A percentile compares a stretch with the other conserved stretches of the same genome.
phyloP scores from a whole-genome alignment of 2,329 filamentous ascomycete species.

The Fonsecaea multimorphosa region DNA sequence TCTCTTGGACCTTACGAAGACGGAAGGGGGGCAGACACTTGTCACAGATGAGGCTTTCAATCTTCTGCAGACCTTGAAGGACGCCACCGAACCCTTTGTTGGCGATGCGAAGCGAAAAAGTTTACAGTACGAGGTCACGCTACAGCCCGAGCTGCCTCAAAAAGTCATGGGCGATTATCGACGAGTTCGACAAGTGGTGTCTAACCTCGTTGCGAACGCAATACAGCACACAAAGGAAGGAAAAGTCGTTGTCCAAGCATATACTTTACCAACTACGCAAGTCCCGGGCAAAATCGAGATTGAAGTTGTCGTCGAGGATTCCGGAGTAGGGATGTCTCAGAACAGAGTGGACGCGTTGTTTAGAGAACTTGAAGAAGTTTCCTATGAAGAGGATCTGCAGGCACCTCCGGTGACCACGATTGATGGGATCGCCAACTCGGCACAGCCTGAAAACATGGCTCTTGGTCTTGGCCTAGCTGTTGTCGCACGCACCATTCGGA shows the following conservation, averaged over 20 bases:
- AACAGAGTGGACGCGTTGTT: conserved; percentile 66
- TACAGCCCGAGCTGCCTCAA: conserved; percentile 71
- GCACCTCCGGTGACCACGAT: conserved; percentile 65
- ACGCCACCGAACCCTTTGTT: conserved; percentile 76
- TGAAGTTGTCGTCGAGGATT: conserved; percentile 77
- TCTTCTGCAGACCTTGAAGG: conserved; percentile 71
- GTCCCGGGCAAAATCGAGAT: conserved; percentile 62
- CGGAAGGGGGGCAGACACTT: conserved; percentile 78
- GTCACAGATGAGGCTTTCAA: conserved; percentile 83
- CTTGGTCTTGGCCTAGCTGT: conserved; percentile 84
- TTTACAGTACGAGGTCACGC: conserved; percentile 70
- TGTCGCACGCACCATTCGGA: conserved; percentile 84
- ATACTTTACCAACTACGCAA: conserved; percentile 54
- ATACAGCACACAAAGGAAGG: conserved; percentile 76
- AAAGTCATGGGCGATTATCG: conserved; percentile 79
- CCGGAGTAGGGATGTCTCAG: conserved; percentile 68
- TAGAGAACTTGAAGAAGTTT: conserved; percentile 70
- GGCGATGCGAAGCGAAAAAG: conserved; percentile 77
- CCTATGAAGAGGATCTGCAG: conserved; percentile 63
- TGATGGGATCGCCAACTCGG: conserved; percentile 48
- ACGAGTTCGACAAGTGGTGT: conserved; percentile 79
- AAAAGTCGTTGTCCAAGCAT: conserved; percentile 72
- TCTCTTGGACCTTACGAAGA: conserved; percentile 84
- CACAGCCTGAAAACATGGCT: conserved; percentile 53
- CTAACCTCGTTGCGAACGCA: conserved; percentile 84